A percentile compares a stretch with the other conserved stretches of the same genome.
Evolutionary conservation across 2,329 filamentous ascomycete species (phyloP).

Genomic region (Xylaria sp.): DNA sequence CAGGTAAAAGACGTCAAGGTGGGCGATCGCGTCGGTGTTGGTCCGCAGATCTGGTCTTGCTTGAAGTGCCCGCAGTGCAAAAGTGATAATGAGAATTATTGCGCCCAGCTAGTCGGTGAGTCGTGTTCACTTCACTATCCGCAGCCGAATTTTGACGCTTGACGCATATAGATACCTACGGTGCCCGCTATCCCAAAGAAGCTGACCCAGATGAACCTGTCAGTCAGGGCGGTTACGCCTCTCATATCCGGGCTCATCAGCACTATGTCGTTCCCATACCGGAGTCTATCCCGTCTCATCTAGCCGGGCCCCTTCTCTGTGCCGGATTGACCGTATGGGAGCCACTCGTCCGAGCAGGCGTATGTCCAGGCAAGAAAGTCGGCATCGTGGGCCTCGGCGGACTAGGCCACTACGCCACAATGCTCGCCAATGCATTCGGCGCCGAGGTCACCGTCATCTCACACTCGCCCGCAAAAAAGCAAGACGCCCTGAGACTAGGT

Average conservation of each 20-base stretch:
- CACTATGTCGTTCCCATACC: constrained; percentile 58
- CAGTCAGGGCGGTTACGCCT: constrained; percentile 60
- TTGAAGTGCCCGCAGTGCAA: constrained; percentile 45
- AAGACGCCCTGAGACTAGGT: constrained; percentile 57
- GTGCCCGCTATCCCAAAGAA: constrained; percentile 52
- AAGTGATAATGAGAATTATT: constrained; percentile 47
- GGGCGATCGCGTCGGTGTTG: constrained; percentile 61
- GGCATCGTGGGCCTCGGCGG: constrained; percentile 70
- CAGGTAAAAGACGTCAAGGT: constrained; percentile 45
- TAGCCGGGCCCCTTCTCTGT: constrained; percentile 66
- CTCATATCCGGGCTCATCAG: constrained; percentile 45
- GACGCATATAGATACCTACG: constrained; percentile 47
- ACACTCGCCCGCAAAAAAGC: constrained; percentile 52
- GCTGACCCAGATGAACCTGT: constrained; percentile 49
- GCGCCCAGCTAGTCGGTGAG: constrained; percentile 39
- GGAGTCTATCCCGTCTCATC: constrained; percentile 43
- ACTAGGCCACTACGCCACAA: constrained; percentile 66
- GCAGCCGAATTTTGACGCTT: background rate
- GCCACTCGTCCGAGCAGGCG: constrained; percentile 60
- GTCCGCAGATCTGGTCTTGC: constrained; percentile 56
- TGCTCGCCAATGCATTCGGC: constrained; percentile 66
- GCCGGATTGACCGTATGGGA: constrained; percentile 70
- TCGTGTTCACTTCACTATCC: background rate
- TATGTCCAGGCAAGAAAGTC: constrained; percentile 65
- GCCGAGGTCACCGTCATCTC: constrained; percentile 62